Conservation (phyloP, 139 green algal genomes). For the Parachlorella kessleri region DNA sequence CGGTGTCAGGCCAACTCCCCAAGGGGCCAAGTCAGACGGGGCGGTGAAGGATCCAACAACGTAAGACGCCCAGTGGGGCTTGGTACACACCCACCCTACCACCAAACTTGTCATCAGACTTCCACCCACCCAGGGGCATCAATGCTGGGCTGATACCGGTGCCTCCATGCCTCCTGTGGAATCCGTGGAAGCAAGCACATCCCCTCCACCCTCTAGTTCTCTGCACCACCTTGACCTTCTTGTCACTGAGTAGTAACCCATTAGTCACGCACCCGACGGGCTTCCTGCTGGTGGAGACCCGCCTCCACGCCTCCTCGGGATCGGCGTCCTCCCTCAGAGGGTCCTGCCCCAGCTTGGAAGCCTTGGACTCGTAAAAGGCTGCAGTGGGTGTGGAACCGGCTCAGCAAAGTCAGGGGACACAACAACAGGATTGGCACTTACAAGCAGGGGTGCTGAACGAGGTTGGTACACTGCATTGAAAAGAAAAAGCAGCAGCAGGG, state of each 20-base stretch:
- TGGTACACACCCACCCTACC: background rate
- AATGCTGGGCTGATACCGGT: background rate
- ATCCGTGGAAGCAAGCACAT: background rate
- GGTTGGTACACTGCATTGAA: too few relatives aligned
- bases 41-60: too few relatives aligned
- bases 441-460: too few relatives aligned
- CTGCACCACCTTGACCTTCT: background rate
- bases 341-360: slow-evolving; percentile 72
- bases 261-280: slow-evolving; percentile 55
- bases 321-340: slow-evolving; percentile 71
- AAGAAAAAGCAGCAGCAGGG: too few relatives aligned
- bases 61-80: too few relatives aligned
- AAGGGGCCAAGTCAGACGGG: too few relatives aligned
- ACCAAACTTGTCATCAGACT: background rate
- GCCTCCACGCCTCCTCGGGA: slow-evolving; percentile 36
- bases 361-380: slow-evolving; percentile 59
- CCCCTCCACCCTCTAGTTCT: background rate
- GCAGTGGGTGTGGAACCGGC: too few relatives aligned
- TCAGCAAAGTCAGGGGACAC: too few relatives aligned
- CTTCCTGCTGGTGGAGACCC: slow-evolving; percentile 56
- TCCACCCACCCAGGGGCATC: too few relatives aligned
- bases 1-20: too few relatives aligned
- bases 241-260: background rate
- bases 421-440: too few relatives aligned
- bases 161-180: background rate